Percentiles rank a stretch among this genome's conserved stretches.
Evolutionary conservation across 129 eudicot genomes (phyloP).

Genomic region (Chrysanthemum seticuspe): DNA sequence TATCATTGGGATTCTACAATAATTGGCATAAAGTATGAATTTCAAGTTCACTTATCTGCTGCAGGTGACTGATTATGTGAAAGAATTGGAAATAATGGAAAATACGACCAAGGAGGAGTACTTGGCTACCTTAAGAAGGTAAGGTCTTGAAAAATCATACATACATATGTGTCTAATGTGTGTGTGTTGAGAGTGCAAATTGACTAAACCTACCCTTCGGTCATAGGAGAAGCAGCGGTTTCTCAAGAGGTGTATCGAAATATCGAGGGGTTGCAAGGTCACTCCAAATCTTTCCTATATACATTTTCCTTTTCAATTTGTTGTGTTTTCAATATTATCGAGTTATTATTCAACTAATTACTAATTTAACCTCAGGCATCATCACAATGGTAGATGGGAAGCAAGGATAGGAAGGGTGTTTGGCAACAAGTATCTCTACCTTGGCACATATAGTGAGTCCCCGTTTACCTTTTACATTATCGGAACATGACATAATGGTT

Average conservation of each 20-base stretch:
- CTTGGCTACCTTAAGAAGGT: slow-evolving; percentile 86
- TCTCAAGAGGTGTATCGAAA: slow-evolving; percentile 84
- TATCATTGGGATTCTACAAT: too few species aligned
- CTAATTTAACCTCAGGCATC: slow-evolving; percentile 51
- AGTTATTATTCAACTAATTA: not conserved
- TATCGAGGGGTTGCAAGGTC: slow-evolving; percentile 94
- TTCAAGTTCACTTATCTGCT: not conserved
- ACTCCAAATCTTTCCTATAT: not conserved
- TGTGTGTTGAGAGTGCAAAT: not conserved
- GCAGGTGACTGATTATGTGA: slow-evolving; percentile 60
- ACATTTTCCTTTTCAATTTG: not conserved
- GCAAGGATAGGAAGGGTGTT: slow-evolving; percentile 91
- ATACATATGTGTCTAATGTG: not conserved
- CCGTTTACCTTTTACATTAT: slow-evolving; percentile 15
- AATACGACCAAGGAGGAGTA: slow-evolving; percentile 73
- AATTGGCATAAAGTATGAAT: too few species aligned
- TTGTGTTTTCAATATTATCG: not conserved
- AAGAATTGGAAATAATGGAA: slow-evolving; percentile 72
- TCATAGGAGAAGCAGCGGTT: slow-evolving; percentile 78
- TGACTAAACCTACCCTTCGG: slow-evolving; percentile 12
- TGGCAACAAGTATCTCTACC: slow-evolving; percentile 79
- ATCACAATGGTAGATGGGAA: slow-evolving; percentile 91
- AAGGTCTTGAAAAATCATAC: too few species aligned
- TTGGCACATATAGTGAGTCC: slow-evolving; percentile 70
- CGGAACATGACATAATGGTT: not conserved